These are phyloP conservation scores for Dactylis glomerata DNA, from an alignment of 176 grass and related monocot genomes.

Conservation along the genomic window DNA sequence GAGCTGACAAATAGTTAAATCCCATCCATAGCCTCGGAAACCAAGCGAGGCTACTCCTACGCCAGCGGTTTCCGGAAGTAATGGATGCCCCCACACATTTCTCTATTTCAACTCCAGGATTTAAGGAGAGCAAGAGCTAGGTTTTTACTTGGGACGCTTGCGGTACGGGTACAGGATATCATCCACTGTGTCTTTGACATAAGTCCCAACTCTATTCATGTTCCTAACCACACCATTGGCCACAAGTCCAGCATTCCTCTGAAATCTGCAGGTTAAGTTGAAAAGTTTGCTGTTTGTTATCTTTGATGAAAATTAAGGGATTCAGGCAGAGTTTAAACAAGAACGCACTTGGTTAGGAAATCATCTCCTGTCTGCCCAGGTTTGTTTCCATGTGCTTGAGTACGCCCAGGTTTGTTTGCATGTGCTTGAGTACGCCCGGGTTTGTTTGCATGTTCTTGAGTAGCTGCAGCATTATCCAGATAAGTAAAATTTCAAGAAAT, in stretches of 20 bases:
- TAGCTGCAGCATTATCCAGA: slow-evolving; percentile 35
- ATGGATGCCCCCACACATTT: background rate
- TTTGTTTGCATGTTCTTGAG: slow-evolving; percentile 29
- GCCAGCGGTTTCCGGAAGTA: background rate
- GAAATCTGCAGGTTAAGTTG: slow-evolving; percentile 58
- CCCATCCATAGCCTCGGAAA: background rate
- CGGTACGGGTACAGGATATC: slow-evolving; percentile 78
- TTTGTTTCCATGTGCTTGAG: slow-evolving; percentile 18
- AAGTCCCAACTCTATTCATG: slow-evolving; percentile 73
- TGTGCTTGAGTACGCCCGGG: slow-evolving; percentile 42
- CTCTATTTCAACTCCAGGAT: slow-evolving; percentile 3
- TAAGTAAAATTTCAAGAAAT: slow-evolving; percentile 7
- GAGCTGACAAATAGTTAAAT: background rate
- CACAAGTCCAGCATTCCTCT: slow-evolving; percentile 75
- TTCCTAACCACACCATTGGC: slow-evolving; percentile 76
- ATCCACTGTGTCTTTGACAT: slow-evolving; percentile 71
- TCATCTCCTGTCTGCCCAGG: slow-evolving; percentile 50
- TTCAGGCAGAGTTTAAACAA: background rate
- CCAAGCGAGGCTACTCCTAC: background rate
- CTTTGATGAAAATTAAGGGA: background rate
- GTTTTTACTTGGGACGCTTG: slow-evolving; percentile 78
- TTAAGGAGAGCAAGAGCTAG: background rate
- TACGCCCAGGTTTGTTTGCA: background rate
- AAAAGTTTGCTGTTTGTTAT: background rate
- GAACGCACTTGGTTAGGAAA: slow-evolving; percentile 63